Base-by-base conservation (phyloP, 768 basidiomycete species). In the Leccinum incarnatum region DNA sequence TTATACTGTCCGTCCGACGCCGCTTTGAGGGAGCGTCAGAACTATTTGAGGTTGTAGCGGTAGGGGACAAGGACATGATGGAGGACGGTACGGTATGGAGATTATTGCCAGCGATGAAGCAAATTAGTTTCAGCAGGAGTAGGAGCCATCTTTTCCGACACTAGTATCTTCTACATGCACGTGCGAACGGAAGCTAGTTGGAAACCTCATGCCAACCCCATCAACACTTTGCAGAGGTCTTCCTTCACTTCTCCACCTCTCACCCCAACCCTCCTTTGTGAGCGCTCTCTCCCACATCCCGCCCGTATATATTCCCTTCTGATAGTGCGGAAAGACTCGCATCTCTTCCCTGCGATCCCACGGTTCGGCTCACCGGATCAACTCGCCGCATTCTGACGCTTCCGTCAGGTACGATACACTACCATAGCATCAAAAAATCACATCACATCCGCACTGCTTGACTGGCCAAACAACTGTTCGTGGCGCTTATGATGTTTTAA, bases 1-100 rank as follows among this genome's bases (percentile, higher is more conserved):
- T 59, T 12, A 55, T 66, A 57, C 73, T 71, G 45, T 74, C 74
- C 12, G 82, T 81, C 61, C 86, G 79, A 62, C 86, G 79, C 62
- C 85, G 80, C 72, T 89, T 89, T 6, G 78, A 70, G 40, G 81
- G 75, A 17, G 75, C 68, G 61, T 87, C 84, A 60, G 83, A 81
- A 57, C 74, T 75, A 68, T 85, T 85, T 29, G 83, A 82, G 54
- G 77, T 70, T 11, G 86, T 82, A 52, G 83, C 76, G 51, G 82
- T 74, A 51, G 87, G 85, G 62, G 86, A 86, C 71, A 86, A 76
- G 57, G 88, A 89, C 88, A 89, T 89, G 69, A 62, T 61, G 68
- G 59, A 49, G 27, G 57, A 27, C 29, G 4, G 50, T 48, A 36
- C 14, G 11, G 48, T 12, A 65, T 29, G 51, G 52, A 23, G 57